Conservation (phyloP, 148 eudicot genomes). For the Rhododendron mucronatum region DNA sequence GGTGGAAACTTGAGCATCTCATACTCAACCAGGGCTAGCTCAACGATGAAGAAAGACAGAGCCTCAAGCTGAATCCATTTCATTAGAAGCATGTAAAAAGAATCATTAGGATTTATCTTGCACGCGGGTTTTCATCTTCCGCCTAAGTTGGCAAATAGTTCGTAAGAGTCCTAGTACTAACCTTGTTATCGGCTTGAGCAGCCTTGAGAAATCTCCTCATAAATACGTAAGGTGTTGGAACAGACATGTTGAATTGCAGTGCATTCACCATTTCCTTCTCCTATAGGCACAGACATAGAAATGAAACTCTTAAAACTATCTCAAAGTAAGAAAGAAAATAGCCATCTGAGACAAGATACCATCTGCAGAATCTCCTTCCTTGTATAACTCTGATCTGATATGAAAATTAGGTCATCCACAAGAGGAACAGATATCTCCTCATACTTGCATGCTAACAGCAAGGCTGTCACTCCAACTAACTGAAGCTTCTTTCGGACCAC, state of each 20-base stretch:
- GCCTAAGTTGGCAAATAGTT: neutral
- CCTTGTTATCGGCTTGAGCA: constrained; percentile 22
- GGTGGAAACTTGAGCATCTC: constrained; percentile 15
- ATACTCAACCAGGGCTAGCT: constrained; percentile 12
- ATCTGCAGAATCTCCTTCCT: constrained; percentile 17
- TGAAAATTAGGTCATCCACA: constrained; percentile 11
- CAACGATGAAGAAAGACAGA: constrained; percentile 8
- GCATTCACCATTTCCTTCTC: constrained; percentile 24
- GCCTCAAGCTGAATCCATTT: constrained; percentile 5
- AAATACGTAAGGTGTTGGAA: constrained; percentile 30
- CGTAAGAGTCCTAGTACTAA: neutral
- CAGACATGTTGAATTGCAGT: constrained; percentile 27
- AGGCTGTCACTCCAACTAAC: constrained; percentile 17
- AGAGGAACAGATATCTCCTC: constrained; percentile 17
- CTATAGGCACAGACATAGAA: constrained; percentile 8
- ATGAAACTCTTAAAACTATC: neutral
- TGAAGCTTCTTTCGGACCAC: constrained; percentile 15
- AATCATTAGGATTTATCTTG: neutral
- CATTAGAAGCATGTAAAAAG: neutral
- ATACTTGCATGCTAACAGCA: constrained; percentile 21
- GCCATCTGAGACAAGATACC: neutral
- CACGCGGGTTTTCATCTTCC: neutral
- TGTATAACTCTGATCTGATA: constrained; percentile 17
- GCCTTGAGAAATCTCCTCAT: constrained; percentile 30
- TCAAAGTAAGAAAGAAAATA: neutral